Conservation (phyloP, 2,329 filamentous ascomycete genomes). For the Pseudogymnoascus verrucosus region DNA sequence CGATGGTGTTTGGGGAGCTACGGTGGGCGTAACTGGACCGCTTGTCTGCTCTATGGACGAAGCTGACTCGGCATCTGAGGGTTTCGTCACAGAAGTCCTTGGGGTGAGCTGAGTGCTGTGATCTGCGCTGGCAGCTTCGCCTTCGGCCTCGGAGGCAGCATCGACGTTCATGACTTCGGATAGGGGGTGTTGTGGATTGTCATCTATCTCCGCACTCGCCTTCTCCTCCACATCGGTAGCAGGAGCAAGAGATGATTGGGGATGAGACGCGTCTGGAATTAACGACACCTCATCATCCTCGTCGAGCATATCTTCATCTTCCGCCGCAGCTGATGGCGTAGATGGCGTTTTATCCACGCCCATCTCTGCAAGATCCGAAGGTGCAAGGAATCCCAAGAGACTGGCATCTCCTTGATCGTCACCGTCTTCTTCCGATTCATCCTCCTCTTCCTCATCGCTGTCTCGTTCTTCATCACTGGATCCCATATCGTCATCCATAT, state of each 20-base stretch:
- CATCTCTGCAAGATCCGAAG: conserved; percentile 29
- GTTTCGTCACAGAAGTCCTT: conserved; percentile 28
- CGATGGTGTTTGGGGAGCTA: conserved; percentile 32
- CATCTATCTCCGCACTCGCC: not conserved
- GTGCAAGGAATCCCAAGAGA: conserved; percentile 27
- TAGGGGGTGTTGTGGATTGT: not conserved
- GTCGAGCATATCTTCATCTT: conserved; percentile 13
- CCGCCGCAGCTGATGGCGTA: not conserved
- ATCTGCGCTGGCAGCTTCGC: conserved; percentile 23
- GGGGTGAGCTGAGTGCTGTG: conserved; percentile 30
- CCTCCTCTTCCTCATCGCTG: conserved; percentile 31
- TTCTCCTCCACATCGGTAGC: not conserved
- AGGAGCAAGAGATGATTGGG: not conserved
- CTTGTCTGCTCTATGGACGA: conserved; percentile 28
- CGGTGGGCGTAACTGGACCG: conserved; percentile 28
- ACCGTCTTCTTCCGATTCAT: conserved; percentile 28
- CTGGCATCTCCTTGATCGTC: conserved; percentile 37
- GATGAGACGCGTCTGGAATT: conserved; percentile 23
- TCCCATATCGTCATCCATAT: conserved; percentile 60
- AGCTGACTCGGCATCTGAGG: conserved; percentile 27
- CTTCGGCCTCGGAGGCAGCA: not conserved
- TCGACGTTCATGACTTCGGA: conserved; percentile 10
- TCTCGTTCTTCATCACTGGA: conserved; percentile 45
- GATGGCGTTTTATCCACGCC: conserved; percentile 15
- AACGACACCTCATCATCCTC: conserved; percentile 25